Evolutionary conservation across 306 rosid species (phyloP), one percentile per base, ranked within the genome.

Genomic region (Sicyos baderoa): DNA sequence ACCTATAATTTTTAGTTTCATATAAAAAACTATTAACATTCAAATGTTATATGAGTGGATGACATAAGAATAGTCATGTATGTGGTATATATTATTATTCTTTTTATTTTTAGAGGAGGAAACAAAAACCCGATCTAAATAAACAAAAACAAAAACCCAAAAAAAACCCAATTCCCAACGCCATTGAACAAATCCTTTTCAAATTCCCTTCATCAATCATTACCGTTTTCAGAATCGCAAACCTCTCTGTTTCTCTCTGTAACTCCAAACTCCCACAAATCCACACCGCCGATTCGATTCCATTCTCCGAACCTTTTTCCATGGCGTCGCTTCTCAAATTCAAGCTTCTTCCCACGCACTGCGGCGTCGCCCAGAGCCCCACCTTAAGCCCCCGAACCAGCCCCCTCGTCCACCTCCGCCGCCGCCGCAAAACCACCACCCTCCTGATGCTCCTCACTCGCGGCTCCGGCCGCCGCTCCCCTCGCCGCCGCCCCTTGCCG

Each of bases 271-370:
- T 51, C 27, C 23, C 42, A 35, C 7, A 35, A 35, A 50, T 27
- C 23, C 18, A 11, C 15, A 55, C 7, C 42, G 8, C 8, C 42
- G 42, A 35, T 35, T 35, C 42, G 42, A 54, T 17, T 56, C 16
- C 16, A 21, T 37, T 32, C 5, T 32, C 37, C 9, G 40, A 18
- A 60, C 4, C 9, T 16, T 37, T 17, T 4, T 35, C 50, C 72
- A 92, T 92, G 98, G 93, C 91, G 9, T 68, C 92, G 17, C 76
- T 92, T 50, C 96, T 89, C 68, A 86, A 78, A 67, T 85, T 92
- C 89, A 92, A 86, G 91, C 82, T 89, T 11, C 84, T 93, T 14
- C 84, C 98, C 0, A 63, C 84, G 15, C 94, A 82, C 55, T 92
- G 98, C 76, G 95, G 95, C 32, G 96, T 84, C 15, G 81, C 85